These are phyloP conservation scores for Lavandula angustifolia DNA, from an alignment of 257 asterid genomes.

Conservation along the genomic window DNA sequence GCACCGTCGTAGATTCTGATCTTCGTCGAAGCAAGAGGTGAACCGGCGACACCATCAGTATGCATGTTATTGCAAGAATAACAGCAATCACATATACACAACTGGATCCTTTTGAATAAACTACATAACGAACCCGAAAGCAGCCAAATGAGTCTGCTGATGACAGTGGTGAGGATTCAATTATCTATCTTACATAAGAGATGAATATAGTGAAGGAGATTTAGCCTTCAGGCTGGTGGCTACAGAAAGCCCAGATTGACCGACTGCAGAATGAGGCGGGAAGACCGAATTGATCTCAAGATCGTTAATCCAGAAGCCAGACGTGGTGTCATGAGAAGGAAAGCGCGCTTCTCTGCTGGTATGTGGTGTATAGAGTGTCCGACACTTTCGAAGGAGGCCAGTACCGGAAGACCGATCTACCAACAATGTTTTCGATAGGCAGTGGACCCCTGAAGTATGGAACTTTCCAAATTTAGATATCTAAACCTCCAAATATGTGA, in stretches of 20 bases:
- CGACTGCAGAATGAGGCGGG: constrained; percentile 19
- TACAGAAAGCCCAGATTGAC: constrained; percentile 16
- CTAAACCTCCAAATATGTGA: not conserved
- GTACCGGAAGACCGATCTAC: constrained; percentile 73
- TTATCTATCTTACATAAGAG: constrained; percentile 18
- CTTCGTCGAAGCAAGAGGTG: not conserved
- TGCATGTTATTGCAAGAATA: not conserved
- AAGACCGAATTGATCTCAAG: constrained; percentile 23
- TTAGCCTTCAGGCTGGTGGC: constrained; percentile 25
- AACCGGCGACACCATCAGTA: not conserved
- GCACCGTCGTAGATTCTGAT: not conserved
- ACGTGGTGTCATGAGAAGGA: constrained; percentile 44
- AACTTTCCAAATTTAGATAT: constrained; percentile 24
- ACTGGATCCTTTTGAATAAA: constrained; percentile 26
- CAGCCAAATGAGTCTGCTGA: constrained; percentile 27
- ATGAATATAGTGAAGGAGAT: constrained; percentile 15
- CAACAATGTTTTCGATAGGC: constrained; percentile 57
- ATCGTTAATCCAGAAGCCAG: constrained; percentile 7
- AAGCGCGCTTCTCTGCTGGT: constrained; percentile 37
- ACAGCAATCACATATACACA: constrained; percentile 16
- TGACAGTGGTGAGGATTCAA: not conserved
- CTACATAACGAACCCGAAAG: constrained; percentile 17
- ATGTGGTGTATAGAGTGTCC: constrained; percentile 46
- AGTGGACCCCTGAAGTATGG: constrained; percentile 67
- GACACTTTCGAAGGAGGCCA: constrained; percentile 83